phyloP scores from a whole-genome alignment of 352 stramenopile species.

The Phytophthora citricola region DNA sequence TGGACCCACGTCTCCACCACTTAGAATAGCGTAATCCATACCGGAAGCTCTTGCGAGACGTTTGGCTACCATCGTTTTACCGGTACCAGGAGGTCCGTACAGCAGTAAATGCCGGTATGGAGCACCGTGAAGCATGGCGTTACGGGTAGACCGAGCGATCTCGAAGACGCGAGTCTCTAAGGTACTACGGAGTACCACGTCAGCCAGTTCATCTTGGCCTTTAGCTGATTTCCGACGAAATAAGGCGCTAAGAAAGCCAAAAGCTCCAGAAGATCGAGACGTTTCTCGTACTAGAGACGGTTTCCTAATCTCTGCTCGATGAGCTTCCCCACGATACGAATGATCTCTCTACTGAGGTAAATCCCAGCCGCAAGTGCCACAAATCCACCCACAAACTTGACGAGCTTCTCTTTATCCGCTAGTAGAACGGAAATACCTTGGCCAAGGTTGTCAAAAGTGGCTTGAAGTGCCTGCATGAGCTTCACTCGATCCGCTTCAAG shows the following conservation, averaged over 20 bases:
- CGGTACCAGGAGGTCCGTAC: slow-evolving; percentile 84
- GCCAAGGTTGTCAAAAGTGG: slow-evolving; percentile 76
- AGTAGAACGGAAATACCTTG: slow-evolving; percentile 59
- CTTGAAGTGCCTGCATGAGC: slow-evolving; percentile 68
- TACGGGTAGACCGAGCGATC: slow-evolving; percentile 67
- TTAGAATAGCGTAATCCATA: slow-evolving; percentile 89
- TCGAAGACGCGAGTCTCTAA: slow-evolving; percentile 72
- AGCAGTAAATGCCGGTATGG: slow-evolving; percentile 87
- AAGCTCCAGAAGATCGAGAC: slow-evolving; percentile 53
- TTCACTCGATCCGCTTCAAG: slow-evolving; percentile 73
- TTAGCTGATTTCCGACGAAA: slow-evolving; percentile 35
- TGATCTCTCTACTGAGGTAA: slow-evolving; percentile 67
- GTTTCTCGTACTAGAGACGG: slow-evolving; percentile 78
- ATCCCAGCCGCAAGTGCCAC: slow-evolving; percentile 63
- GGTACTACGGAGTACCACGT: slow-evolving; percentile 61
- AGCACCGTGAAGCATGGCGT: slow-evolving; percentile 63
- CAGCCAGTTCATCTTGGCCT: slow-evolving; percentile 52
- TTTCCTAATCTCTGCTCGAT: slow-evolving; percentile 74
- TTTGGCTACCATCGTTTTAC: slow-evolving; percentile 92
- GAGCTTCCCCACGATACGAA: slow-evolving; percentile 64
- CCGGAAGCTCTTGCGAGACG: slow-evolving; percentile 63
- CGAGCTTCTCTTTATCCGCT: slow-evolving; percentile 66
- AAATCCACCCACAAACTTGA: slow-evolving; percentile 64
- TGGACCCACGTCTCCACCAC: slow-evolving; percentile 84
- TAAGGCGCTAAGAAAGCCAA: slow-evolving; percentile 45